Evolutionary conservation across 2,329 filamentous ascomycete genomes (phyloP), one percentile per base, ranked within the genome.

Genomic region (Phaeoacremonium minimum): DNA sequence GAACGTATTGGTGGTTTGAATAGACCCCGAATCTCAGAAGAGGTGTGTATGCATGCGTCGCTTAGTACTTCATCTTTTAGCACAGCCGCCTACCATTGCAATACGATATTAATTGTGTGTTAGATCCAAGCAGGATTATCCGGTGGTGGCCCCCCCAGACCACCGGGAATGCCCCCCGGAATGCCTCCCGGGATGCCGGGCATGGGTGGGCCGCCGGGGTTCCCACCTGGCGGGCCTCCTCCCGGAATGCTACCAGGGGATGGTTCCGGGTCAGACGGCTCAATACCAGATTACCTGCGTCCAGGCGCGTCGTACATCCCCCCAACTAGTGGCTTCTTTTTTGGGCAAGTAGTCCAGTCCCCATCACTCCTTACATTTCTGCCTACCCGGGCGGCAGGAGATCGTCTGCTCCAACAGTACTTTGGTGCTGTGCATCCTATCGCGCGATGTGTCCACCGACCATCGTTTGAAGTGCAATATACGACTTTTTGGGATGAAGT

Each of bases 1-100:
- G 85, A 89, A 51, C 71, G 84, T 26, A 77, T 89, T 44, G 85
- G 85, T 13, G 84, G 84, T 1, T 74, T 85, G 46, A 80, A 85
- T 30, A 69, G 84, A 31, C 84, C 85, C 3, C 78, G 80, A 47
- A 71, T 89, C 39, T 72, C 76, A 4, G 80, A 87, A 56, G 84
- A 88, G 67, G 77, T 85, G 64, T 45, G 64, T 38, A 26, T 32
- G n/a, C 14, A 6, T 19, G 16, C 18, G n/a, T 19, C 6, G 9
- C 16, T 15, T 30, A 29, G 28, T 19, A 30, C 34, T 15, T 9
- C 32, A 15, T 8, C 15, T 18, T 38, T 30, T 26, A 13, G 19
- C 5, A 14, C 15, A 33, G 15, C 13, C 4, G 18, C 7, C 30
- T n/a, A n/a, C n/a, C n/a, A n/a, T n/a, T n/a, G n/a, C n/a, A n/a